phyloP scores from a whole-genome alignment of 371 early-diverging fungal species.

The Mucor ambiguus region DNA sequence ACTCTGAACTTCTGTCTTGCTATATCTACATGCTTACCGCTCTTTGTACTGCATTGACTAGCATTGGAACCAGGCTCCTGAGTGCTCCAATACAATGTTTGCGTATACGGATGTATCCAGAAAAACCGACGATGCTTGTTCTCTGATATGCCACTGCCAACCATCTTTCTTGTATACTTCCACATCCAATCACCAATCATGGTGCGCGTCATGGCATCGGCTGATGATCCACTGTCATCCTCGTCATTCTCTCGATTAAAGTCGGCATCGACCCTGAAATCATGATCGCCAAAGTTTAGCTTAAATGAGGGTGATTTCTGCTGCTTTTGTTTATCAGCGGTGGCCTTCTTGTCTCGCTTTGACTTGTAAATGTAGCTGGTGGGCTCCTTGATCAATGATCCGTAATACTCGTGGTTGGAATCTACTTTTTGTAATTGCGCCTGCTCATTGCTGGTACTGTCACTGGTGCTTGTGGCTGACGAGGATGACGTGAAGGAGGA shows the following conservation, averaged over 20 bases:
- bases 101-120: slow-evolving; percentile 78
- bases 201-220: slow-evolving; percentile 63
- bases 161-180: slow-evolving; percentile 66
- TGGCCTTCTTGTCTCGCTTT: not conserved
- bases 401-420: not conserved
- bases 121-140: slow-evolving; percentile 68
- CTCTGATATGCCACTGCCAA: slow-evolving; percentile 52
- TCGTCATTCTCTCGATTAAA: not conserved
- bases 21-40: slow-evolving; percentile 46
- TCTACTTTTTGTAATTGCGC: not conserved
- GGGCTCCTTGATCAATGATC: slow-evolving; percentile 11
- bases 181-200: slow-evolving; percentile 76
- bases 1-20: no score
- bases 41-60: slow-evolving; percentile 41
- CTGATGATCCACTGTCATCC: not conserved
- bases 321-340: not conserved
- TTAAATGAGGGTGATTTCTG: not conserved
- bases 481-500: not conserved
- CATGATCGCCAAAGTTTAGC: not conserved
- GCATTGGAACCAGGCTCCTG: slow-evolving; percentile 57
- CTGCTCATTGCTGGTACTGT: not conserved
- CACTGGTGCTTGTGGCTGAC: not conserved
- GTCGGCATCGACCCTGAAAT: not conserved
- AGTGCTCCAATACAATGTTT: slow-evolving; percentile 73
- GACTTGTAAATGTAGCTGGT: slow-evolving; percentile 12